Conservation (phyloP, 164 flowering plant species). For the Vitis labrusca region DNA sequence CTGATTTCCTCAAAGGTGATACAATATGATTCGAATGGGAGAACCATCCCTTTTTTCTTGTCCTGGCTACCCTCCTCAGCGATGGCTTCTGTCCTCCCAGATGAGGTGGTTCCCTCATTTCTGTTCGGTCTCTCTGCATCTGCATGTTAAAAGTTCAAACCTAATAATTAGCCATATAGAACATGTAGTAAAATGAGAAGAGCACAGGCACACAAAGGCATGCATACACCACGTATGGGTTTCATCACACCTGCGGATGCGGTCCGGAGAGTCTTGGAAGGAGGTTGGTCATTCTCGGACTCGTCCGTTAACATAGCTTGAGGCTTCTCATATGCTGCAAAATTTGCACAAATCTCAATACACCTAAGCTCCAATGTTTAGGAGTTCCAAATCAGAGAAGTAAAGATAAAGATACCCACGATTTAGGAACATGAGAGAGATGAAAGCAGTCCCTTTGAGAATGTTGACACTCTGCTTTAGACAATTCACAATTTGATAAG, state of each 20-base stretch:
- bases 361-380: no score
- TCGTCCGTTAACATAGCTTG: slow-evolving; percentile 17
- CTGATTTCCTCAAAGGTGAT: slow-evolving; percentile 58
- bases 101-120: no score
- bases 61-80: slow-evolving; percentile 1
- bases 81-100: not conserved
- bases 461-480: slow-evolving; percentile 54
- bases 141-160: not conserved
- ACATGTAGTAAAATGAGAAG: no score
- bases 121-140: not conserved
- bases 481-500: slow-evolving; percentile 67
- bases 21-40: slow-evolving; percentile 63
- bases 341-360: no score
- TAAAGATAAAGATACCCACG: not conserved
- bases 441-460: slow-evolving; percentile 59
- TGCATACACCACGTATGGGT: not conserved
- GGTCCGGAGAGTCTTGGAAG: no score
- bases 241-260: slow-evolving; percentile 1
- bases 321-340: slow-evolving; percentile 4
- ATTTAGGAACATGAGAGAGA: slow-evolving; percentile 42
- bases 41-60: slow-evolving; percentile 44
- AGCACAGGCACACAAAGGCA: no score
- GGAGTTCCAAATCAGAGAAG: no score
- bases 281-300: slow-evolving; percentile 6
- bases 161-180: not conserved